These are phyloP conservation scores for Colletotrichum sublineola DNA, from an alignment of 2,329 filamentous ascomycete genomes.

Conservation along the genomic window DNA sequence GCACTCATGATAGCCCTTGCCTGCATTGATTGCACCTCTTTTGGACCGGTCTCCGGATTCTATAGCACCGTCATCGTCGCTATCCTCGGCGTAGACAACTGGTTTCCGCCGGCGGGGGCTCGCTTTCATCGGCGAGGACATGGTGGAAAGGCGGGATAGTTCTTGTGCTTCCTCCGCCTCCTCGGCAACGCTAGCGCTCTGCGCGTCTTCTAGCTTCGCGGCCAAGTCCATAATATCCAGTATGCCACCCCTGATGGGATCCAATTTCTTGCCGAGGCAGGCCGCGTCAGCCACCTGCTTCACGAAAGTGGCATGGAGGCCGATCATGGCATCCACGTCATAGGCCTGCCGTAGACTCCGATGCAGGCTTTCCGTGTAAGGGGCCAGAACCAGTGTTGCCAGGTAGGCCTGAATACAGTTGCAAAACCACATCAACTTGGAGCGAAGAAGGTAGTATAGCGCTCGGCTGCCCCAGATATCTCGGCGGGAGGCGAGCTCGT, in stretches of 20 bases:
- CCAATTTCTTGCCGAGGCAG: slow-evolving; percentile 76
- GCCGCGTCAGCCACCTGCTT: slow-evolving; percentile 75
- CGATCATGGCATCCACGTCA: slow-evolving; percentile 87
- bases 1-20: slow-evolving; percentile 62
- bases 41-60: slow-evolving; percentile 39
- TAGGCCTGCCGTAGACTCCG: slow-evolving; percentile 69
- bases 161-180: slow-evolving; percentile 55
- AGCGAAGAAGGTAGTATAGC: slow-evolving; percentile 72
- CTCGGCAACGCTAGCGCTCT: slow-evolving; percentile 56
- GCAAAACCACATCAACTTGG: slow-evolving; percentile 82
- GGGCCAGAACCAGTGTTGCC: slow-evolving; percentile 77
- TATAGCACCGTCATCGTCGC: slow-evolving; percentile 55
- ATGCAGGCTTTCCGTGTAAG: slow-evolving; percentile 69
- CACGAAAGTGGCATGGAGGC: slow-evolving; percentile 74
- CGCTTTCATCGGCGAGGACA: slow-evolving; percentile 51
- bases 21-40: slow-evolving; percentile 40
- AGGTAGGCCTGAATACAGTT: slow-evolving; percentile 82
- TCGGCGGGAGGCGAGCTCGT: slow-evolving; percentile 55
- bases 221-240: slow-evolving; percentile 83
- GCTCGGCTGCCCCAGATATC: slow-evolving; percentile 58
- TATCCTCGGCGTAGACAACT: slow-evolving; percentile 46
- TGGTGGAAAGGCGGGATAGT: slow-evolving; percentile 54
- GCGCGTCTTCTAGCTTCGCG: slow-evolving; percentile 75
- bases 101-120: slow-evolving; percentile 43
- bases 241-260: slow-evolving; percentile 78